Evolutionary conservation across 345 rosid species (phyloP), one percentile per base, ranked within the genome.

Genomic region (Rhodomyrtus tomentosa): DNA sequence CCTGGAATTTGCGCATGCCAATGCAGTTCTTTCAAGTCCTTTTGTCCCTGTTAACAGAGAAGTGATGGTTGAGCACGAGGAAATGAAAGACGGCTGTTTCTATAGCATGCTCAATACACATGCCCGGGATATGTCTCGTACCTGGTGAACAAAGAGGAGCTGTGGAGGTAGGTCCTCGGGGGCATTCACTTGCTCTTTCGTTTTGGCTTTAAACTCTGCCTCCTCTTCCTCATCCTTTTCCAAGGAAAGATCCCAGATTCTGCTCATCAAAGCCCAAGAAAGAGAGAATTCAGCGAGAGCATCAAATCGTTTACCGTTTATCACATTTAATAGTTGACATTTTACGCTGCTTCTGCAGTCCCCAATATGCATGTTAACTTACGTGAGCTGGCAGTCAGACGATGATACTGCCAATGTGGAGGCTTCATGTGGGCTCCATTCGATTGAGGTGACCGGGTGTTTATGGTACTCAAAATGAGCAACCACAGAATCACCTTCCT

Each of bases 181-280:
- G 51, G 96, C 96, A 88, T 93, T 93, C 42, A 95, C 98, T 89
- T 86, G 89, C 89, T 95, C 99, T 62, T 89, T 90, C 54, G 98
- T 95, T 91, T 95, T 89, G 62, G 98, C 94, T 90, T 86, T 92
- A 89, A 94, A 97, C 91, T 95, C 98, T 15, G 95, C 98, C 86
- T 95, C 99, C 87, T 97, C 99, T 91, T 97, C 99, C 84, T 95
- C 96, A 49, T 97, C 99, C 88, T 91, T 95, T 87, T 97, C 99
- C 84, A 97, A 85, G 9, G 99, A 95, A 84, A 97, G 94, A 89
- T 97, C 99, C 99, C 99, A 97, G 88, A 97, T 94, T 83, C 99
- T 97, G 88, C 81, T 40, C 85, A 85, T 20, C 53, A 38, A 87
- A 85, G 82, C 52, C 80, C 62, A 68, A 32, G 13, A 50, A 82